These are phyloP conservation scores for Coemansia javaensis DNA, from an alignment of 192 early-diverging fungal species.

Conservation along the genomic window DNA sequence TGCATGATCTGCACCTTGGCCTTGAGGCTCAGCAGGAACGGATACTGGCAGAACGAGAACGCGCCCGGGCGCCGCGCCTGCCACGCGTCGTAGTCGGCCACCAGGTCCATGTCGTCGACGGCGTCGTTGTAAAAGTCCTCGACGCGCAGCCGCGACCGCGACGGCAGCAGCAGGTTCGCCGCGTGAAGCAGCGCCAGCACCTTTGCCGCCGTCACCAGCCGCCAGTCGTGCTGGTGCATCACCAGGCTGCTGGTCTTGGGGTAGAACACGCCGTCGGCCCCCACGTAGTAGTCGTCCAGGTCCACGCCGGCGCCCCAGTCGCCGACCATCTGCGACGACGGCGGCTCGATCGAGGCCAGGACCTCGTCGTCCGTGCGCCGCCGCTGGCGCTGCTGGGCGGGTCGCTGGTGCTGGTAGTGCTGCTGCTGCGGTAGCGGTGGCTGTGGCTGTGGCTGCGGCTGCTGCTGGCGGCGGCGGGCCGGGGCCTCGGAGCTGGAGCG, in stretches of 20 bases:
- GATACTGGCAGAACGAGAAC: slow-evolving; percentile 82
- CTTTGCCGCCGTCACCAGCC: slow-evolving; percentile 73
- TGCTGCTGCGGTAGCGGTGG: slow-evolving; percentile 12
- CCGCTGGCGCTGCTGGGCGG: not conserved
- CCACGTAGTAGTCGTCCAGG: slow-evolving; percentile 44
- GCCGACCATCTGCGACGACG: slow-evolving; percentile 5
- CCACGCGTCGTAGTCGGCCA: slow-evolving; percentile 73
- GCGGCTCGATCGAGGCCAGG: not conserved
- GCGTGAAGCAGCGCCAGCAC: slow-evolving; percentile 86
- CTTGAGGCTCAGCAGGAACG: slow-evolving; percentile 69
- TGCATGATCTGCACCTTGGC: slow-evolving; percentile 76
- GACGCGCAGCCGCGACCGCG: slow-evolving; percentile 53
- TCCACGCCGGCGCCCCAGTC: slow-evolving; percentile 28
- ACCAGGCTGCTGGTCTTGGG: slow-evolving; percentile 33
- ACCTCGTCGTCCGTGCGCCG: not conserved
- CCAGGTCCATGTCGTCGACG: slow-evolving; percentile 66
- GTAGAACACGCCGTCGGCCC: slow-evolving; percentile 48
- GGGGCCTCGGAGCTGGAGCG: slow-evolving; percentile 44
- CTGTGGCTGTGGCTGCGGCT: slow-evolving; percentile 2
- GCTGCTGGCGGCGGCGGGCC: slow-evolving; percentile 4
- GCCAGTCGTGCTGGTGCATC: slow-evolving; percentile 80
- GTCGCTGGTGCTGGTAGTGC: not conserved
- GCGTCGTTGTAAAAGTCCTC: slow-evolving; percentile 82
- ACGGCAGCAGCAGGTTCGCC: slow-evolving; percentile 58
- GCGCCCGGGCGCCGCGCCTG: slow-evolving; percentile 49